Base-by-base conservation (phyloP, 345 rosid genomes). In the Garcia nutans region DNA sequence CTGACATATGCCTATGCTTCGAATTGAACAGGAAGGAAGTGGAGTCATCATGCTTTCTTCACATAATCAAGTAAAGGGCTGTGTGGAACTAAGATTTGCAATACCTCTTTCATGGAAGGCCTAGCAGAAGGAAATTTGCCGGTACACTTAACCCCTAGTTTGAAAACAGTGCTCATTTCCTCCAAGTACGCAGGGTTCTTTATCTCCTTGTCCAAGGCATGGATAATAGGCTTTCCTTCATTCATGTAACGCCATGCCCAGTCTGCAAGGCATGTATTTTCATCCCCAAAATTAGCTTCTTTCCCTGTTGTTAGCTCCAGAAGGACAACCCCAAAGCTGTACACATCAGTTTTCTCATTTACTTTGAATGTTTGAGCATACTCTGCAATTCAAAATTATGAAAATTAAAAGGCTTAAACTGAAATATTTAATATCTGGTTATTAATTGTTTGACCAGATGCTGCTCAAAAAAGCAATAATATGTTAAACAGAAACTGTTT, bases 291-390 rank as follows among this genome's bases (percentile, higher is more conserved):
- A 20, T 28, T 54, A 7, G 80, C 71, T 56, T 68, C 77, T 11
- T 72, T 80, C n/a, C 83, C 80, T 2, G 83, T 76, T 10, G 77
- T 68, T 63, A 76, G 65, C 31, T 80, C 80, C n/a, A 80, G 37
- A 20, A 80, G 80, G 37, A 96, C 87, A 77, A 93, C 98, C 2
- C 98, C 98, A 12, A 88, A 93, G 85, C 99, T 96, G 81, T 93
- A 93, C 60, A 93, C 97, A 80, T 96, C 98, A 15, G 91, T 89
- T 82, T 93, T 93, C 82, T 96, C 99, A 71, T 96, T 91, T 79
- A 96, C 76, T 72, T 56, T 68, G 1, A 45, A 56, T 6, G 66
- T 80, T 3, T 54, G 61, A 17, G 74, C 80, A 42, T 76, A 80
- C 69, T 80, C 83, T 80, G 83, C 71, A 56, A 65, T 19, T 63